Evolutionary conservation across 2,329 filamentous ascomycete species (phyloP).

Genomic region (Lasiodiplodia citricola): DNA sequence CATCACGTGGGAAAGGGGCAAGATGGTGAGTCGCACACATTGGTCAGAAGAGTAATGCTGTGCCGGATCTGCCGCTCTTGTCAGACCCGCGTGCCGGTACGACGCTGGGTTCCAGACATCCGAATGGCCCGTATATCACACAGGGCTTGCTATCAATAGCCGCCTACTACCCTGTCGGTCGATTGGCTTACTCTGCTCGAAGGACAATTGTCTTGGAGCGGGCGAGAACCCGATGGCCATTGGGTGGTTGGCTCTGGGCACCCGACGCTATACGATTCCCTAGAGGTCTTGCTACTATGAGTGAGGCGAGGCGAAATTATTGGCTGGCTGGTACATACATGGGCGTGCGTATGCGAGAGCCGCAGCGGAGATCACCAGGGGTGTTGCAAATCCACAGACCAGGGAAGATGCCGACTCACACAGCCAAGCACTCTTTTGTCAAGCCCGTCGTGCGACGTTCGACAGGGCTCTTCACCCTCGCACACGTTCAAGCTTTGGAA

Average conservation of each 20-base stretch:
- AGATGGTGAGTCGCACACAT: constrained; percentile 9
- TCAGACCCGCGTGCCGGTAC: constrained; percentile 22
- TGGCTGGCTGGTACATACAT: background rate
- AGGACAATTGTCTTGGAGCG: background rate
- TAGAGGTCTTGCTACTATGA: background rate
- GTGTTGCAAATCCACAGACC: background rate
- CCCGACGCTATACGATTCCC: constrained; percentile 4
- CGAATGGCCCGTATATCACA: constrained; percentile 9
- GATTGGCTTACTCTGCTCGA: background rate
- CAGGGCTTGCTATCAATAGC: constrained; percentile 20
- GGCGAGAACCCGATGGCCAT: background rate
- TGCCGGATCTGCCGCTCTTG: constrained; percentile 13
- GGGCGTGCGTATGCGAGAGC: constrained; percentile 7
- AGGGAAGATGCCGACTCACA: constrained; percentile 1
- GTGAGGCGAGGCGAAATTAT: background rate
- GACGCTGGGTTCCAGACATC: constrained; percentile 6
- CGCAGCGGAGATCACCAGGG: constrained; percentile 6
- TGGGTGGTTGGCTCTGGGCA: background rate
- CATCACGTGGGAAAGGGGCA: constrained; percentile 2
- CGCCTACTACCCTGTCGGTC: background rate
- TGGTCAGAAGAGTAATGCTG: constrained; percentile 15
- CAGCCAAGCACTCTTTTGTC: constrained; percentile 1
- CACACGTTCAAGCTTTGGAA: constrained; percentile 11
- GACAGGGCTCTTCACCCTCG: background rate
- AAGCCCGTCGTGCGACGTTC: background rate